Percentiles rank a stretch among this genome's conserved stretches.
These are phyloP conservation scores for Globisporangium okanoganense DNA, from an alignment of 352 stramenopile species.

Conservation along the genomic window DNA sequence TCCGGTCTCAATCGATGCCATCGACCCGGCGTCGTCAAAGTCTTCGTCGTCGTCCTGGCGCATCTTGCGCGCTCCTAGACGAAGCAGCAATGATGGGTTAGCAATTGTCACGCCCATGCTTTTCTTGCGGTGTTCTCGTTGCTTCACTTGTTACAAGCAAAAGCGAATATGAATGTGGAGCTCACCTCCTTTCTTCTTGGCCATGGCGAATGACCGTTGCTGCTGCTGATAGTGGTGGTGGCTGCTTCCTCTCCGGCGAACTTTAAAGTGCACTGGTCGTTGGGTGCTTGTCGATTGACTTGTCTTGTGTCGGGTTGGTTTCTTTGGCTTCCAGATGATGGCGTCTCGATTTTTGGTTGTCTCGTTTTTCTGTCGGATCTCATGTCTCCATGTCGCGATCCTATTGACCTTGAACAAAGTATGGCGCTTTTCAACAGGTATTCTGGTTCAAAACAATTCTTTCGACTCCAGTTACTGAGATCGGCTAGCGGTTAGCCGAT, in stretches of 20 bases:
- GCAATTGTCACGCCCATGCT: constrained; percentile 8
- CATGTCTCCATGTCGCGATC: background rate
- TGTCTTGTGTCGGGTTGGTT: background rate
- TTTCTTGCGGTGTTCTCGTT: background rate
- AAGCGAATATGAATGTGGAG: background rate
- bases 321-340: background rate
- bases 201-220: constrained; percentile 30
- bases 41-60: constrained; percentile 57
- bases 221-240: background rate
- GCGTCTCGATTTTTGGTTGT: background rate
- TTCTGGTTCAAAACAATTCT: background rate
- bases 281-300: no score
- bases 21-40: constrained; percentile 58
- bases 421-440: background rate
- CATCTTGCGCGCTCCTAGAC: constrained; percentile 47
- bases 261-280: background rate
- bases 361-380: background rate
- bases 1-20: constrained; percentile 67
- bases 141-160: background rate
- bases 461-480: no score
- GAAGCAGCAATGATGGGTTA: constrained; percentile 6
- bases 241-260: background rate
- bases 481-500: no score
- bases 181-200: constrained; percentile 62
- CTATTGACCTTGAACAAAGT: background rate